Base-by-base conservation (phyloP, 1,139 yeast species). In the Saccharomyces uvarum region DNA sequence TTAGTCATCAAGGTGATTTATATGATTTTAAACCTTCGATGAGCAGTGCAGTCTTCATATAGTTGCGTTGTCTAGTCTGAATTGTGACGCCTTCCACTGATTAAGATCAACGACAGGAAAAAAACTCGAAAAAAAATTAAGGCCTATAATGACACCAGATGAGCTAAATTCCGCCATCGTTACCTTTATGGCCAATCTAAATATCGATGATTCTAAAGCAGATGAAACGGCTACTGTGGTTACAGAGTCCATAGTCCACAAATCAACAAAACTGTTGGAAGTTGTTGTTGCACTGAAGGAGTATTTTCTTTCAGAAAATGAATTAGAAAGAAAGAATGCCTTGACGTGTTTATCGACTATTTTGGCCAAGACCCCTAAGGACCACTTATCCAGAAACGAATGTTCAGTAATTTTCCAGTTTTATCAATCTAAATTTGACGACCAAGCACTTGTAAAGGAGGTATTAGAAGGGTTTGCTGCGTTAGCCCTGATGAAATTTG, bases 221-320 rank as follows among this genome's bases (percentile, higher is more conserved):
- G 54, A 56, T 1, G 71, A 67, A n/a, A 63, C 73, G 24, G 72
- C 77, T 0, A 24, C 49, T 0, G 57, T 62, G 26, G 54, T 77
- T 3, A 69, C 73, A 1, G 57, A 59, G 7, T 63, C 64, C 31
- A 66, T 79, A 53, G 69, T 71, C 48, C 50, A 64, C 5, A 74
- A 73, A 54, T 59, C 71, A 14, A 59, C 76, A 8, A 75, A 79
- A 33, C 72, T 86, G 24, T 69, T 86, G 14, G 78, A 77, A 33
- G 72, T 86, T 50, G 80, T 86, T 29, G 75, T 79, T 53, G 66
- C 74, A 2, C 69, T 86, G 48, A 88, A 88, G 4, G 78, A 76
- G 21, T 78, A 80, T 55, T 73, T 91, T 52, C 86, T 93, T 0
- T 83, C 90, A 9, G 89, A 84, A 4, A 83, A 83, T 53, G 83